Evolutionary conservation across 2,329 filamentous ascomycete species (phyloP), one percentile per base, ranked within the genome.

Genomic region (Stagonosporopsis vannaccii): DNA sequence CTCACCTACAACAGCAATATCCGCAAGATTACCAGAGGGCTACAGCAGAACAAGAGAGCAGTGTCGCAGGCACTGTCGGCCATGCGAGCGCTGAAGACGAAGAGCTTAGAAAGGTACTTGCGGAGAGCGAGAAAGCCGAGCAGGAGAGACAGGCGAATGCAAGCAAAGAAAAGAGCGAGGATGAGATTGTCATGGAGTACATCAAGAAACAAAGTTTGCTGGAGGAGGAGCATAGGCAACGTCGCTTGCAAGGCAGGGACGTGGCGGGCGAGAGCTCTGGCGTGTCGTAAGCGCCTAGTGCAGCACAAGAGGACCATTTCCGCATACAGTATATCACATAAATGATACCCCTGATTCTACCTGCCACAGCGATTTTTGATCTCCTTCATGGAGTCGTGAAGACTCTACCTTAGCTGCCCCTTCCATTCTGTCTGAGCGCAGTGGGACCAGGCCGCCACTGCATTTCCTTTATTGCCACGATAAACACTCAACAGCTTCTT

Each of bases 101-200:
- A 20, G 66, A 66, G 30, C 46, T 75, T 26, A 58, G 61, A 43
- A 72, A 64, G 30, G 71, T 57, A 2, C 56, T 74, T 6, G 63
- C 65, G 22, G 68, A 73, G 45, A 71, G 68, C 37, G 63, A 71
- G 51, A 54, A 52, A 8, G 64, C 59, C 1, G 70, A 70, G 44
- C 62, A 70, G 12, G 75, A 75, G 65, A 74, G 55, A 78, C 84
- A 23, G 75, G 80, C 42, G 75, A 59, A 69, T 56, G 57, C 69
- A 57, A 71, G 66, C 72, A 75, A 72, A 71, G 56, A 81, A 75
- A 75, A 44, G 69, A 85, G 81, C 0, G 89, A 92, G 68, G 89
- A 92, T 70, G 84, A 90, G 53, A 85, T 89, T 58, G 84, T 92
- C n/a, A 74, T 92, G 71, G 88, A 90, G 65, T 91, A 90, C 69